A percentile compares a stretch with the other conserved stretches of the same genome.
Conservation (phyloP, 306 rosid genomes). For the Quillaja saponaria region DNA sequence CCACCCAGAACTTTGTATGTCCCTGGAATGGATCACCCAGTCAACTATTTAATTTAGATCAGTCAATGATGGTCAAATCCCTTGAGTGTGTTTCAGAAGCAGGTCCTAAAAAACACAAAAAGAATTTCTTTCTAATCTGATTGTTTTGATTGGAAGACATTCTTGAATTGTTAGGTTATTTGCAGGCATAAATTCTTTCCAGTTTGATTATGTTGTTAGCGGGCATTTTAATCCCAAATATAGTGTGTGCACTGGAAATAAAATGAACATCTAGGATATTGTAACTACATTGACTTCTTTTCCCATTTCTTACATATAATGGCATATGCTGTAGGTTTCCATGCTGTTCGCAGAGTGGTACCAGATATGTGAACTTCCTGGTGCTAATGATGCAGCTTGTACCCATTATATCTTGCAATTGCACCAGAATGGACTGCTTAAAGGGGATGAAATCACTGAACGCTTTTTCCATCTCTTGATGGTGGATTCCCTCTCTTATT, state of each 20-base stretch:
- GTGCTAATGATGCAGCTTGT: constrained; percentile 64
- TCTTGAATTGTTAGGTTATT: background rate
- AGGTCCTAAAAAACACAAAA: no score
- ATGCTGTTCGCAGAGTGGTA: constrained; percentile 82
- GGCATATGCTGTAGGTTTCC: constrained; percentile 48
- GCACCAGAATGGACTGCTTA: constrained; percentile 76
- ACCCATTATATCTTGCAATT: constrained; percentile 68
- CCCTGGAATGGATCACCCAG: no score
- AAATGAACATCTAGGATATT: background rate
- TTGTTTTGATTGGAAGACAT: background rate
- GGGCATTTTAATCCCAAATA: background rate
- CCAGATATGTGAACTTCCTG: constrained; percentile 82
- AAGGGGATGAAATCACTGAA: constrained; percentile 90
- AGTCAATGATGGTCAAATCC: no score
- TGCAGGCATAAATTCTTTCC: no score
- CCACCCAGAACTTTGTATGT: no score
- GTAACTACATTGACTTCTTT: no score
- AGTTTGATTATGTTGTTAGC: background rate
- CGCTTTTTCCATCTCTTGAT: constrained; percentile 76
- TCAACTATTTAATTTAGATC: no score
- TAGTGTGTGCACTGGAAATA: background rate
- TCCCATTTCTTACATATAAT: constrained; percentile 9
- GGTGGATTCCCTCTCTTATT: constrained; percentile 43
- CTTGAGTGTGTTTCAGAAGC: no score
- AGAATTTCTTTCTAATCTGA: background rate